These are phyloP conservation scores for Microdochium paspali DNA, from an alignment of 2,329 filamentous ascomycete genomes.

Conservation along the genomic window DNA sequence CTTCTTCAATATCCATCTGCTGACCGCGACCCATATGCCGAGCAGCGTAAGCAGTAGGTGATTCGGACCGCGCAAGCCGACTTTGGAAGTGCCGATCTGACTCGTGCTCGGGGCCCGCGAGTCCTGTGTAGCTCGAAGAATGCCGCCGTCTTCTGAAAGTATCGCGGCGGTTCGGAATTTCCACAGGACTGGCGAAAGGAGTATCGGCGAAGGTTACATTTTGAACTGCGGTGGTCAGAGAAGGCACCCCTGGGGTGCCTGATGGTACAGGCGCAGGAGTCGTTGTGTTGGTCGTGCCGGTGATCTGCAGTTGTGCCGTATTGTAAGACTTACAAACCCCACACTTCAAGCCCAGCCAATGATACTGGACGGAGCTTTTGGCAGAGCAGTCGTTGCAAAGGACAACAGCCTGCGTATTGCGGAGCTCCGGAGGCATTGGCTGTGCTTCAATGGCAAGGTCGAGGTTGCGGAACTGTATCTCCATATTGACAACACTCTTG, in stretches of 20 bases:
- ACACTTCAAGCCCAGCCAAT: conserved; percentile 93
- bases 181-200: conserved; percentile 2
- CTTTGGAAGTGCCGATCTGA: conserved; percentile 20
- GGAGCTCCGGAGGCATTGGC: conserved; percentile 83
- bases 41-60: background rate
- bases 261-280: background rate
- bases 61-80: conserved; percentile 30
- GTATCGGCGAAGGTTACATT: background rate
- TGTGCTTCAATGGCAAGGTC: conserved; percentile 81
- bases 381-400: conserved; percentile 93
- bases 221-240: background rate
- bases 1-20: conserved; percentile 17
- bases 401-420: conserved; percentile 69
- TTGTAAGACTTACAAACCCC: conserved; percentile 63
- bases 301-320: conserved; percentile 54
- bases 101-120: conserved; percentile 7
- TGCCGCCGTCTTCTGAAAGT: conserved; percentile 17
- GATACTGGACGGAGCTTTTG: conserved; percentile 77
- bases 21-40: background rate
- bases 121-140: conserved; percentile 17
- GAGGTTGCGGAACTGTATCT: conserved; percentile 82
- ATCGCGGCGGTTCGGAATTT: conserved; percentile 11
- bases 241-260: background rate
- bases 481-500: conserved; percentile 97
- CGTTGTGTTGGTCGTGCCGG: conserved; percentile 28